Evolutionary conservation across 2,329 filamentous ascomycete species (phyloP).

Genomic region (Exophiala sp.): DNA sequence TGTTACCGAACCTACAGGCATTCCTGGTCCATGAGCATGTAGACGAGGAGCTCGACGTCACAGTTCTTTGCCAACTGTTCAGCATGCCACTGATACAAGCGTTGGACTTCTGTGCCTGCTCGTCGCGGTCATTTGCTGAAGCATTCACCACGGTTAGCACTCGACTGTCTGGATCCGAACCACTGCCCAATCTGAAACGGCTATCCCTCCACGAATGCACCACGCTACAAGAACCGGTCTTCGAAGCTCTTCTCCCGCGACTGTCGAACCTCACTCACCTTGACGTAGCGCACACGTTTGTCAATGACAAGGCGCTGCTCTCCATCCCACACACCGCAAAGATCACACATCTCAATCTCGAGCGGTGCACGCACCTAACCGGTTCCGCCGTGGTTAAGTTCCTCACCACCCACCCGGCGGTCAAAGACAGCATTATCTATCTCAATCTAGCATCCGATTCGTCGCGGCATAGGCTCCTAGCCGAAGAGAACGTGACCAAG

Average conservation of each 20-base stretch:
- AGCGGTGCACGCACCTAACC: slow-evolving; percentile 66
- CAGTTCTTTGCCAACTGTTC: slow-evolving; percentile 65
- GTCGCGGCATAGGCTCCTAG: slow-evolving; percentile 65
- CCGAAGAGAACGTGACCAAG: slow-evolving; percentile 57
- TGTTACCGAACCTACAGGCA: slow-evolving; percentile 69
- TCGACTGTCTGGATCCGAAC: slow-evolving; percentile 41
- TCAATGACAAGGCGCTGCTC: slow-evolving; percentile 64
- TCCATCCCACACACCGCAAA: slow-evolving; percentile 65
- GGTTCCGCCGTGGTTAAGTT: slow-evolving; percentile 64
- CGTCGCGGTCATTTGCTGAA: slow-evolving; percentile 60
- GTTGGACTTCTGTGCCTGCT: slow-evolving; percentile 72
- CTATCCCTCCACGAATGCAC: slow-evolving; percentile 74
- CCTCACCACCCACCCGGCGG: slow-evolving; percentile 63
- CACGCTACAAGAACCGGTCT: slow-evolving; percentile 60
- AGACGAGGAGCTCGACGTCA: slow-evolving; percentile 65
- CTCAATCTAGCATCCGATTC: slow-evolving; percentile 68
- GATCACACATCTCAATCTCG: slow-evolving; percentile 71
- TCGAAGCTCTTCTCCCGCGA: slow-evolving; percentile 66
- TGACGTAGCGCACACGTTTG: slow-evolving; percentile 70
- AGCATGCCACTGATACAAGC: slow-evolving; percentile 59
- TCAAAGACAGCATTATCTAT: slow-evolving; percentile 58
- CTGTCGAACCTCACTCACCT: slow-evolving; percentile 65
- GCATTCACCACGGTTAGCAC: slow-evolving; percentile 54
- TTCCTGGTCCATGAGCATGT: slow-evolving; percentile 76
- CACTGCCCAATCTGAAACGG: slow-evolving; percentile 53